Percentiles rank a stretch among this genome's conserved stretches.
phyloP scores from a whole-genome alignment of 2,329 filamentous ascomycete genomes.

The Talaromyces sp. region DNA sequence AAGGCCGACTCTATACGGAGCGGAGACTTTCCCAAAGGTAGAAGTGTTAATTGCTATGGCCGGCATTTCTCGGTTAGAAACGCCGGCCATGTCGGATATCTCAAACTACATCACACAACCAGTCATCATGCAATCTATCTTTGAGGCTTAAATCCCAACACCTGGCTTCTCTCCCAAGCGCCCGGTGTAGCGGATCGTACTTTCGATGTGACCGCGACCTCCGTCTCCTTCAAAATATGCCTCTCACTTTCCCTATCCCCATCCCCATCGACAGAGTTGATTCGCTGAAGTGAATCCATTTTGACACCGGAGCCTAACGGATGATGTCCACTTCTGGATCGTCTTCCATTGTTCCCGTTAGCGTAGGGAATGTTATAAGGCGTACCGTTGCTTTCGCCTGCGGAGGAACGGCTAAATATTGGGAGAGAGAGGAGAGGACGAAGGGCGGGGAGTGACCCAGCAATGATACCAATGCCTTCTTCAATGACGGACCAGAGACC shows the following conservation, averaged over 20 bases:
- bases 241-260: background rate
- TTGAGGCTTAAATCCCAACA: conserved; percentile 6
- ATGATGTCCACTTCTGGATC: background rate
- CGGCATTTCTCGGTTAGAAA: too few relatives aligned
- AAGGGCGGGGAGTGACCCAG: conserved; percentile 45
- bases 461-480: conserved; percentile 37
- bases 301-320: background rate
- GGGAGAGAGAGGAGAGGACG: conserved; percentile 39
- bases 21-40: too few relatives aligned
- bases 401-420: conserved; percentile 7
- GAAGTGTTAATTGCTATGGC: too few relatives aligned
- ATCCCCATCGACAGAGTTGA: background rate
- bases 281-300: conserved; percentile 1
- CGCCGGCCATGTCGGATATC: too few relatives aligned
- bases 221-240: conserved; percentile 5
- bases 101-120: too few relatives aligned
- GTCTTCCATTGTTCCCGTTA: background rate
- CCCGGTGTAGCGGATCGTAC: background rate
- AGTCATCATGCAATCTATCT: background rate
- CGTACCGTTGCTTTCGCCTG: background rate
- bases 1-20: too few relatives aligned
- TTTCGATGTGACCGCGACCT: conserved; percentile 2
- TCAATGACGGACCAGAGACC: conserved; percentile 37
- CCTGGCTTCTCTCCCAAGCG: conserved; percentile 5
- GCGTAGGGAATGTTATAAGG: background rate